Evolutionary conservation across 2,329 filamentous ascomycete genomes (phyloP).

Genomic region (Nigrospora oryzae): DNA sequence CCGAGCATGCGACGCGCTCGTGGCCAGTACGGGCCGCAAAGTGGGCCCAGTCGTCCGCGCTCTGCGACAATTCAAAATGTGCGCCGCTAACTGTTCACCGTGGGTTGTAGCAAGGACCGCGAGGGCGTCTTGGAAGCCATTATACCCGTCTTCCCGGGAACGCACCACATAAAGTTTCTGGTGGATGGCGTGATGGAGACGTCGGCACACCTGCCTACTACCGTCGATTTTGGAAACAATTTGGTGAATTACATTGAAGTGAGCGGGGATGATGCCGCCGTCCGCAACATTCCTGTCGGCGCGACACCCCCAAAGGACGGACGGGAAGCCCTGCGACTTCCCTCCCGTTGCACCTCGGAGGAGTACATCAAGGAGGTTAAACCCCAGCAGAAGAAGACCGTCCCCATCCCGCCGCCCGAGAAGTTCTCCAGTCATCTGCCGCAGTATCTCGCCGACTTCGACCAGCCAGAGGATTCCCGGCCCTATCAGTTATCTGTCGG

Average conservation of each 20-base stretch:
- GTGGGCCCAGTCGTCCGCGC: too few relatives aligned
- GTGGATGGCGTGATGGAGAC: conserved; percentile 92
- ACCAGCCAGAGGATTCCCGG: conserved; percentile 71
- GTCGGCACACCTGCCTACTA: conserved; percentile 79
- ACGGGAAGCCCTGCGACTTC: conserved; percentile 18
- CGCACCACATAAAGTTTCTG: conserved; percentile 93
- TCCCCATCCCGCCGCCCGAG: conserved; percentile 43
- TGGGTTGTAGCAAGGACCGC: conserved; percentile 36
- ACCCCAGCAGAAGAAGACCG: conserved; percentile 44
- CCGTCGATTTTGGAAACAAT: conserved; percentile 96
- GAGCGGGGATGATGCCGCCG: conserved; percentile 40
- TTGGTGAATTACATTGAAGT: conserved; percentile 98
- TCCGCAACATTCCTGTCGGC: conserved; percentile 18
- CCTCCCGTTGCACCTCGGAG: conserved; percentile 22
- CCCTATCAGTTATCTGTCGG: conserved; percentile 66
- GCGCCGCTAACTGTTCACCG: conserved; percentile 6
- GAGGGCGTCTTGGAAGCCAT: conserved; percentile 65
- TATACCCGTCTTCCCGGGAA: conserved; percentile 81
- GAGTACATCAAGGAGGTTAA: conserved; percentile 31
- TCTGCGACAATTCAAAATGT: conserved; percentile 1
- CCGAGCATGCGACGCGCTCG: too few relatives aligned
- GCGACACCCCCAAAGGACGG: conserved; percentile 15
- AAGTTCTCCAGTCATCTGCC: conserved; percentile 70
- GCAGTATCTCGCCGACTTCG: conserved; percentile 77
- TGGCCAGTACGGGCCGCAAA: too few relatives aligned